Evolutionary conservation across 1,284 basidiomycete genomes (phyloP).

Genomic region (Psilocybe mexicana): DNA sequence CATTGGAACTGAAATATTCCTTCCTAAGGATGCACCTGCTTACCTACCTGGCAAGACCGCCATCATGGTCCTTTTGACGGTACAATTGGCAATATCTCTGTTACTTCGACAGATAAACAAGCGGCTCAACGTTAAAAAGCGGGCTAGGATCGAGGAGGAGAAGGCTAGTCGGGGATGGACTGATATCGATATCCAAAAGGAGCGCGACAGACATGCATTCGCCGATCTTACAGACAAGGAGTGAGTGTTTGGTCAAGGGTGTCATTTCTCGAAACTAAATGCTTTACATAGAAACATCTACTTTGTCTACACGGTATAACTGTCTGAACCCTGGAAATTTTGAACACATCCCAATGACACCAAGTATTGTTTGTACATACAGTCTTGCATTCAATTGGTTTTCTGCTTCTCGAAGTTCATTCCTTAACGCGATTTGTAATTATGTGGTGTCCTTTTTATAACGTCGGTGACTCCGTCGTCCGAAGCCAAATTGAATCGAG

Average conservation of each 20-base stretch:
- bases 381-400: no score
- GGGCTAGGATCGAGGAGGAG: slow-evolving; percentile 40
- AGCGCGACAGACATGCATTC: slow-evolving; percentile 62
- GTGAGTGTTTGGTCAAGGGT: slow-evolving; percentile 32
- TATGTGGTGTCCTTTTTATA: no score
- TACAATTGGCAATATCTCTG: slow-evolving; percentile 51
- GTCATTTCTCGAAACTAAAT: neutral
- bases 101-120: slow-evolving; percentile 57
- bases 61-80: slow-evolving; percentile 58
- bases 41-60: slow-evolving; percentile 67
- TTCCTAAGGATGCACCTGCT: slow-evolving; percentile 59
- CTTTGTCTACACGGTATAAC: slow-evolving; percentile 46
- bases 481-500: no score
- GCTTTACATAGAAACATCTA: slow-evolving; percentile 37
- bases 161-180: slow-evolving; percentile 55
- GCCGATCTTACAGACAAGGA: slow-evolving; percentile 64
- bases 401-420: no score
- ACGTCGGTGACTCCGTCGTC: no score
- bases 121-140: slow-evolving; percentile 55
- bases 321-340: neutral
- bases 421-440: no score
- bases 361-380: no score
- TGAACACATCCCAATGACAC: neutral
- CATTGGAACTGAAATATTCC: slow-evolving; percentile 62
- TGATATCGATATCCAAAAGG: slow-evolving; percentile 53